Evolutionary conservation across 1,284 basidiomycete species (phyloP), one percentile per base, ranked within the genome.

Genomic region (Rhodotorula mucilaginosa): DNA sequence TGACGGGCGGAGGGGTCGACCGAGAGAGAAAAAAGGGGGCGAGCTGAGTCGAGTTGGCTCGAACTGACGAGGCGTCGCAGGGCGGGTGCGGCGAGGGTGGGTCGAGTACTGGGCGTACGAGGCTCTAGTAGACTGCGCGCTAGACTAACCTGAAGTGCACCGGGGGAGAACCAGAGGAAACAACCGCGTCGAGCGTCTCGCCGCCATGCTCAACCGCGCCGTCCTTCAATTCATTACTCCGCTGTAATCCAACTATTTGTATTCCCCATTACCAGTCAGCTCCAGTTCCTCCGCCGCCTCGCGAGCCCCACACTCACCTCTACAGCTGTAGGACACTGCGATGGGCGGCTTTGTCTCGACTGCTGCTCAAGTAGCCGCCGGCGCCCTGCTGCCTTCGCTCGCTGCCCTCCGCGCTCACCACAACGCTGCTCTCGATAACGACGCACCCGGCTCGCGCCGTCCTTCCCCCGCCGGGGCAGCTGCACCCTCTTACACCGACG

Each of bases 161-260:
- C 54, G 54, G 54, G 54, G 54, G 54, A 56, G 54, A 56, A 56
- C 54, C 54, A 56, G 29, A 26, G 54, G 54, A 26, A 29, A 56
- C 26, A 31, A 26, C 34, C 34, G 34, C 34, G 34, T 34, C 54
- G 54, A 56, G 29, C 26, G n/a, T 3, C 21, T 52, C 19, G 21
- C 39, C 39, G 39, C 54, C 12, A 56, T 56, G 54, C 54, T 56
- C 54, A 56, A 26, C 54, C 54, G 21, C 23, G 19, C 51, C 10
- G 23, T 23, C 34, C 7, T 8, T 5, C 34, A 34, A 4, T 34
- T 39, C 39, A 39, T 12, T 39, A 7, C 39, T 39, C 39, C 10
- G 34, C 23, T n/a, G 7, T 3, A 29, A 12, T 15, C n/a, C n/a
- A 4, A 15, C 54, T 26, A 29, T 10, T 56, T 29, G 26, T 15